phyloP scores from a whole-genome alignment of 1,139 yeast species.

The Dujonia santamariae region DNA sequence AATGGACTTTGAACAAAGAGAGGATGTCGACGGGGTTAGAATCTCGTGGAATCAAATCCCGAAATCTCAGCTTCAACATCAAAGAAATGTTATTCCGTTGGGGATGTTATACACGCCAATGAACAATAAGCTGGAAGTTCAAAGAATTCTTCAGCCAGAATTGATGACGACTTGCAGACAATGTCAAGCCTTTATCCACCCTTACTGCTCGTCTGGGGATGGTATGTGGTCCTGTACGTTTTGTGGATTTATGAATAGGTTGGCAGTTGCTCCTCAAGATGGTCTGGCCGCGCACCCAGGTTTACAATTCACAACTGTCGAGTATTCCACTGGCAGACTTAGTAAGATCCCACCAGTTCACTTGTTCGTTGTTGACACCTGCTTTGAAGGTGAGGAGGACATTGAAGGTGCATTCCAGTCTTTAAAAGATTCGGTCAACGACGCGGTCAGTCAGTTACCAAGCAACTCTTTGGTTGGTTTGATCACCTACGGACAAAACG shows the following conservation, averaged over 20 bases:
- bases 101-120: slow-evolving; percentile 69
- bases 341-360: slow-evolving; percentile 50
- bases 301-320: slow-evolving; percentile 49
- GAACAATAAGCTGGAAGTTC: slow-evolving; percentile 45
- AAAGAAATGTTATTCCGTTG: slow-evolving; percentile 57
- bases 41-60: slow-evolving; percentile 88
- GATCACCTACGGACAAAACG: slow-evolving; percentile 63
- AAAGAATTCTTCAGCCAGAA: slow-evolving; percentile 26
- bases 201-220: slow-evolving; percentile 41
- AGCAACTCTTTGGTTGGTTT: slow-evolving; percentile 57
- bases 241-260: slow-evolving; percentile 54
- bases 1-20: slow-evolving; percentile 76
- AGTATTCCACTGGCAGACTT: slow-evolving; percentile 50
- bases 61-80: slow-evolving; percentile 54
- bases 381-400: slow-evolving; percentile 47
- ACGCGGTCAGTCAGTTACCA: slow-evolving; percentile 58
- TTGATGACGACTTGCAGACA: slow-evolving; percentile 45
- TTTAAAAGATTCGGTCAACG: slow-evolving; percentile 52
- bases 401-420: slow-evolving; percentile 39
- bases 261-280: slow-evolving; percentile 16
- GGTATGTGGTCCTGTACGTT: slow-evolving; percentile 64
- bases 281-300: slow-evolving; percentile 14
- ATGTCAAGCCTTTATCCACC: slow-evolving; percentile 61
- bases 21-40: slow-evolving; percentile 86
- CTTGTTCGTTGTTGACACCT: slow-evolving; percentile 65